Percentiles rank a stretch among this genome's conserved stretches.
These are phyloP conservation scores for Pseudocercospora eumusae DNA, from an alignment of 2,329 filamentous ascomycete genomes.

Conservation along the genomic window DNA sequence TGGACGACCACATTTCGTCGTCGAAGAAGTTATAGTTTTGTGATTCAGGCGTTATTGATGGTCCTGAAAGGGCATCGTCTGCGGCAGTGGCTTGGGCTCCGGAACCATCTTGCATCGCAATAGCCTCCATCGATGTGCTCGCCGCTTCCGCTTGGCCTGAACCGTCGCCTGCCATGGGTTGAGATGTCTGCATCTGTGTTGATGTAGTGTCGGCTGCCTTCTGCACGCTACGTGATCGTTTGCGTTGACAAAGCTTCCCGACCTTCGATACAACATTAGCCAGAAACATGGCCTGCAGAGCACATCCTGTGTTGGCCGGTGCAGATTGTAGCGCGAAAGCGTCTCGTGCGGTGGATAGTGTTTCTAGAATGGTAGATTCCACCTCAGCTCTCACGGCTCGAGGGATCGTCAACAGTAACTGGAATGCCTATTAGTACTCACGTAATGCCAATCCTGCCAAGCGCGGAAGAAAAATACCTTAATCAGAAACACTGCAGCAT, in stretches of 20 bases:
- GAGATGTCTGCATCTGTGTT: not conserved
- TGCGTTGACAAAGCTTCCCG: slow-evolving; percentile 13
- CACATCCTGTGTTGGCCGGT: slow-evolving; percentile 8
- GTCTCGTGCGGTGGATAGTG: not conserved
- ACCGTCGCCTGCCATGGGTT: not conserved
- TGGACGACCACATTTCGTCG: not conserved
- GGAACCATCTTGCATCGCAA: not conserved
- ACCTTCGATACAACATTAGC: slow-evolving; percentile 3
- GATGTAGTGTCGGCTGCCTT: slow-evolving; percentile 15
- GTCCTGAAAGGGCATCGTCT: not conserved
- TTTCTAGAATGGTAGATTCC: slow-evolving; percentile 17
- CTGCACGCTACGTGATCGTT: not conserved
- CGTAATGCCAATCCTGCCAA: not conserved
- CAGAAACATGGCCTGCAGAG: slow-evolving; percentile 12
- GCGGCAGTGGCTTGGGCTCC: not conserved
- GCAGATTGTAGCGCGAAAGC: slow-evolving; percentile 31
- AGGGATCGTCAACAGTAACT: slow-evolving; percentile 30
- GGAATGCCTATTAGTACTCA: not conserved
- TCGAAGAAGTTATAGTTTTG: slow-evolving; percentile 13
- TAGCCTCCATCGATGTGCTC: not conserved
- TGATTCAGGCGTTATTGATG: slow-evolving; percentile 9
- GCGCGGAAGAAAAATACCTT: slow-evolving; percentile 34
- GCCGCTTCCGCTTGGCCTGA: not conserved
- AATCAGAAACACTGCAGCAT: slow-evolving; percentile 45
- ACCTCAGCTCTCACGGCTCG: slow-evolving; percentile 22